These are phyloP conservation scores for Backusella circina DNA, from an alignment of 192 early-diverging fungal species.

Conservation along the genomic window DNA sequence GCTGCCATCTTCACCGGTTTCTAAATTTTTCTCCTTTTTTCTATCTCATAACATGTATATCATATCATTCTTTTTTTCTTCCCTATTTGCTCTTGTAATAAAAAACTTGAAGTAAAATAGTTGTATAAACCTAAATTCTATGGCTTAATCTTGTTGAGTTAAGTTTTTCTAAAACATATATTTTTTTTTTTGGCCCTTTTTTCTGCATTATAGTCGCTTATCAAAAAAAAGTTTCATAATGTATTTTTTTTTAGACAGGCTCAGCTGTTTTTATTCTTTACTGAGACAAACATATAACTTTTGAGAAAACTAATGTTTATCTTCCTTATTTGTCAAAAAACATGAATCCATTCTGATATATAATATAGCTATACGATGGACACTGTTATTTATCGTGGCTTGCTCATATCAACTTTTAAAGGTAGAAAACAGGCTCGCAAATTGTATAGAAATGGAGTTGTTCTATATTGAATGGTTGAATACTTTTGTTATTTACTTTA, in stretches of 20 bases:
- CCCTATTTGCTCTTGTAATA: neutral
- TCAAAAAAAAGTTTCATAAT: neutral
- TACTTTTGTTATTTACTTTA: no score
- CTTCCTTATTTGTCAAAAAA: no score
- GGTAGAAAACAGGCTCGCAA: no score
- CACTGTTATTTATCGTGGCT: neutral
- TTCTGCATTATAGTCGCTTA: no score
- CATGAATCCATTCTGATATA: neutral
- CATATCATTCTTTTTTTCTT: neutral
- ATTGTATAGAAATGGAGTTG: no score
- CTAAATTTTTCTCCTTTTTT: neutral
- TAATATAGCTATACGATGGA: neutral
- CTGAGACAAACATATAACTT: neutral
- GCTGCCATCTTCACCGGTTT: slow-evolving; percentile 39
- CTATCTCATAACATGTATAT: neutral
- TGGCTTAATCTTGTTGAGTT: no score
- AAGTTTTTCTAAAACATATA: no score
- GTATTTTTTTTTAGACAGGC: neutral
- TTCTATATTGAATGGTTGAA: no score
- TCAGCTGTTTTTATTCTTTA: neutral
- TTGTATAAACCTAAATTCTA: neutral
- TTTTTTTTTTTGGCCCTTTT: no score
- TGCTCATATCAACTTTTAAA: neutral
- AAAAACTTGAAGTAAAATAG: neutral
- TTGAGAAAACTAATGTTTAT: no score